phyloP scores from a whole-genome alignment of 2,329 filamentous ascomycete genomes.

The Ophiostoma pallidulum region DNA sequence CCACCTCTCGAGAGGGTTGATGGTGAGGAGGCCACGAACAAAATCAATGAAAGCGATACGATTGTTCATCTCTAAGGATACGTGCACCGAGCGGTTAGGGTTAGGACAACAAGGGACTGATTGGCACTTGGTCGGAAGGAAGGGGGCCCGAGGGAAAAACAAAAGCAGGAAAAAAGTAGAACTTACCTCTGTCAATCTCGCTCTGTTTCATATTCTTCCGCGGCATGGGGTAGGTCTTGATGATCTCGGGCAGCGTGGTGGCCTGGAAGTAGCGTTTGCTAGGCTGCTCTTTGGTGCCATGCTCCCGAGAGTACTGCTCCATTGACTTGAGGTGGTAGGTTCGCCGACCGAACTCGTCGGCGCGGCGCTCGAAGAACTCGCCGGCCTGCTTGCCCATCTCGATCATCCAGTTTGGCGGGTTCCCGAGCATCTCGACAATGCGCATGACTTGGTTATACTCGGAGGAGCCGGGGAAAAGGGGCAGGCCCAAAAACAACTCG shows the following conservation, averaged over 20 bases:
- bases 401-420: constrained; percentile 97
- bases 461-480: constrained; percentile 90
- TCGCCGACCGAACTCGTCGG: constrained; percentile 85
- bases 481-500: constrained; percentile 88
- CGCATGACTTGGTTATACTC: constrained; percentile 98
- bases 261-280: constrained; percentile 99
- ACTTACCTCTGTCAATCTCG: constrained; percentile 86
- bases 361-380: constrained; percentile 89
- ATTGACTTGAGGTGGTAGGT: constrained; percentile 91
- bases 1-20: constrained; percentile 95
- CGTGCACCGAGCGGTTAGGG: no score
- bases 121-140: no score
- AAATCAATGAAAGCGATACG: constrained; percentile 97
- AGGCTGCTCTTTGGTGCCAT: constrained; percentile 93
- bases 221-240: constrained; percentile 96
- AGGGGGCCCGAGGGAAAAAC: background rate
- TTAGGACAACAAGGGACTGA: no score
- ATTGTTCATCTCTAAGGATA: constrained; percentile 82
- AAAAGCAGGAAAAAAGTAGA: background rate
- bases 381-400: constrained; percentile 97
- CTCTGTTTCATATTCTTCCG: constrained; percentile 98
- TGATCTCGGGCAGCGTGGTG: constrained; percentile 89
- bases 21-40: constrained; percentile 81
- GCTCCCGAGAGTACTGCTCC: constrained; percentile 95
- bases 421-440: constrained; percentile 95